phyloP scores from a whole-genome alignment of 305 asterid genomes.

The Solanum hybrid region DNA sequence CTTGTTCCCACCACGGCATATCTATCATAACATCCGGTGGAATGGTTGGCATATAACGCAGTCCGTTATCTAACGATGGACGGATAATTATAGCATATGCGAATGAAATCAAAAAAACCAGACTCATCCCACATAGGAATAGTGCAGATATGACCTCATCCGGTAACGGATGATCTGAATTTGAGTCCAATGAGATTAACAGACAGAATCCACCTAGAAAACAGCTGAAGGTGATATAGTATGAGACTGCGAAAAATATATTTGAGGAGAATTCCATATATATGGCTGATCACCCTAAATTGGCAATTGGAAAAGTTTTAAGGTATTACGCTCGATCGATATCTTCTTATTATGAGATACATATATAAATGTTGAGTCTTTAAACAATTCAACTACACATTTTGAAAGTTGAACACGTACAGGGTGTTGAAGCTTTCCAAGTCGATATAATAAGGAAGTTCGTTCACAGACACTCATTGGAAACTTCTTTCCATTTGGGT shows the following conservation, averaged over 20 bases:
- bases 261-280: not conserved
- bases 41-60: not conserved
- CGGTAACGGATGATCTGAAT: not conserved
- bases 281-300: not conserved
- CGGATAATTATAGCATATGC: not conserved
- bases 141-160: not conserved
- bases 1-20: not conserved
- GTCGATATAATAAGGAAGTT: no score
- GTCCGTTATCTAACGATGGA: not conserved
- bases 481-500: no score
- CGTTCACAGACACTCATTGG: no score
- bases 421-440: no score
- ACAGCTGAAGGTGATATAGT: not conserved
- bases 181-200: not conserved
- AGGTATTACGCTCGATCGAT: not conserved
- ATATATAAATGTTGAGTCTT: not conserved
- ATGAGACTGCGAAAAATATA: fast-evolving
- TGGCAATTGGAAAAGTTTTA: not conserved
- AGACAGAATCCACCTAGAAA: fast-evolving
- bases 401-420: not conserved
- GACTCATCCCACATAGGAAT: not conserved
- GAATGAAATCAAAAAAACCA: not conserved
- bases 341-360: not conserved
- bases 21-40: not conserved
- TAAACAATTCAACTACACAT: not conserved